Evolutionary conservation across 2,329 filamentous ascomycete genomes (phyloP).

Genomic region (Grosmannia serpens): DNA sequence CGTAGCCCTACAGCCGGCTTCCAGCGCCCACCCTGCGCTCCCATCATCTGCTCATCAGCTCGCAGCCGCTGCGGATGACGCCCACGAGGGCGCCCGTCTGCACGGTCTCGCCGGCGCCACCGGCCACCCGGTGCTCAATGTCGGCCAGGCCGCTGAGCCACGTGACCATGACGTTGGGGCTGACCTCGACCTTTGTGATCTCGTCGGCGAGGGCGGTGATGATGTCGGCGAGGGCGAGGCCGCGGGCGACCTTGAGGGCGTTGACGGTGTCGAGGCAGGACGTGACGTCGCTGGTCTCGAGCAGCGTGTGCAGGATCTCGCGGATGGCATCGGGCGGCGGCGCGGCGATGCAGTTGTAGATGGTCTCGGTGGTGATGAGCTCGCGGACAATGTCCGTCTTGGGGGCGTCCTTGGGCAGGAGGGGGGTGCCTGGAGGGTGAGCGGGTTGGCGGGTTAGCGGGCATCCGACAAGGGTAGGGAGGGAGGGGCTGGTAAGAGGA

Average conservation of each 20-base stretch:
- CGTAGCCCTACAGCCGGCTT: too few species aligned
- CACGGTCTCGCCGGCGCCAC: constrained; percentile 74
- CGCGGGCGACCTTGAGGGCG: constrained; percentile 72
- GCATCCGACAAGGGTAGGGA: too few species aligned
- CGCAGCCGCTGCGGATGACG: constrained; percentile 75
- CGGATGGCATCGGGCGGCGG: constrained; percentile 82
- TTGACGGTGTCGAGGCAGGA: constrained; percentile 83
- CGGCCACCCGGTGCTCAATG: constrained; percentile 82
- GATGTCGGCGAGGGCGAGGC: constrained; percentile 86
- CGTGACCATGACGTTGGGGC: constrained; percentile 72
- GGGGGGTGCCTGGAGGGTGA: constrained; percentile 36
- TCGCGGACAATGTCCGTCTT: constrained; percentile 49
- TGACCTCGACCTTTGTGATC: constrained; percentile 70
- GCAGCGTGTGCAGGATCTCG: constrained; percentile 71
- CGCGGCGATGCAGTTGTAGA: constrained; percentile 95
- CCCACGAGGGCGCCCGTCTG: constrained; percentile 92
- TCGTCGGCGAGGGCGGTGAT: constrained; percentile 78
- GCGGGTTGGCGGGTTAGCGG: not conserved
- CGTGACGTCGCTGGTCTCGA: constrained; percentile 77
- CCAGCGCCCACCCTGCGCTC: not conserved
- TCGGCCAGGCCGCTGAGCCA: constrained; percentile 90
- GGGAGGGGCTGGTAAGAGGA: too few species aligned
- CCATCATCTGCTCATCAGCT: constrained; percentile 38
- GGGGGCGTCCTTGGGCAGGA: constrained; percentile 48
- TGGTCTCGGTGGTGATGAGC: constrained; percentile 74